These are phyloP conservation scores for Corrigiola litoralis DNA, from an alignment of 179 eudicot genomes.

Conservation along the genomic window DNA sequence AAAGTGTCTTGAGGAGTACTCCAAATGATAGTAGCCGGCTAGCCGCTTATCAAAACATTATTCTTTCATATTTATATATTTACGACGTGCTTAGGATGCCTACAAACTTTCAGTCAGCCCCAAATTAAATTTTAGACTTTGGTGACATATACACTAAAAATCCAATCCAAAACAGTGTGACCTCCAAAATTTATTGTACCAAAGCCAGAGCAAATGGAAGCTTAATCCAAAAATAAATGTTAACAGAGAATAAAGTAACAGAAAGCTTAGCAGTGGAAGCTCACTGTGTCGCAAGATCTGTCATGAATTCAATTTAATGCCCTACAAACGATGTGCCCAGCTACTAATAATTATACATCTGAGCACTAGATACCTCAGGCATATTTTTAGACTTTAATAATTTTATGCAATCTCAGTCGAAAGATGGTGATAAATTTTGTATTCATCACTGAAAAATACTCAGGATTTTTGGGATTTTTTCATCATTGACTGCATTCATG, in stretches of 20 bases:
- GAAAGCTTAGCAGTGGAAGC: conserved; percentile 29
- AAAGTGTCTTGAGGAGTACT: too few species aligned
- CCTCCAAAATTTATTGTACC: too few species aligned
- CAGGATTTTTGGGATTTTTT: conserved; percentile 17
- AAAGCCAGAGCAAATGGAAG: too few species aligned
- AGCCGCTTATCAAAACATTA: too few species aligned
- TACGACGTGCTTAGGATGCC: too few species aligned
- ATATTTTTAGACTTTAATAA: not conserved
- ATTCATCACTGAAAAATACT: conserved; percentile 28
- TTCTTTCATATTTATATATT: too few species aligned
- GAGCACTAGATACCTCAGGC: conserved; percentile 43
- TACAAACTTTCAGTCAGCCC: too few species aligned
- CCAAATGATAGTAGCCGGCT: too few species aligned
- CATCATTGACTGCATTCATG: conserved; percentile 33
- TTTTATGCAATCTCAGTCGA: conserved; percentile 49
- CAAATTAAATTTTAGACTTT: too few species aligned
- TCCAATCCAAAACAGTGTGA: not conserved
- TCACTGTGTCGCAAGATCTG: conserved; percentile 46
- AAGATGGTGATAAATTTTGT: conserved; percentile 40
- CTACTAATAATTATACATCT: conserved; percentile 4
- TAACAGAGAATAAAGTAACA: conserved; percentile 35
- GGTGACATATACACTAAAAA: too few species aligned
- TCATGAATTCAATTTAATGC: conserved; percentile 19
- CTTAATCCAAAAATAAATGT: conserved; percentile 8
- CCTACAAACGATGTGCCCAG: conserved; percentile 35